Conservation (phyloP, 257 asterid genomes). For the Nicotiana noctiflora region DNA sequence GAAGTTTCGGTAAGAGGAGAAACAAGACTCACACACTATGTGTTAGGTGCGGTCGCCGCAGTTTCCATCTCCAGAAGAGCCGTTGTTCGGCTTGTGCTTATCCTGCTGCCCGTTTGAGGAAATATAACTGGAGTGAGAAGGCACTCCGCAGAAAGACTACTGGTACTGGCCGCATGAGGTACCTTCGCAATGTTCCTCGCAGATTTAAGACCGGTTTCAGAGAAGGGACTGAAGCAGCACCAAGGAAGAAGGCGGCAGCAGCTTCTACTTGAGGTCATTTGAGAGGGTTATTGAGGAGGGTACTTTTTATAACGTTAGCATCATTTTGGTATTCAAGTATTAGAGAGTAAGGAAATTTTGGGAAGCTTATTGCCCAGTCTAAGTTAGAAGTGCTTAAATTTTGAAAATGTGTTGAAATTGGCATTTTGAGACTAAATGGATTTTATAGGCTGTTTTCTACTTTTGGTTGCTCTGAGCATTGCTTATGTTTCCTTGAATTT, state of each 20-base stretch:
- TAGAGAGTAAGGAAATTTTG: slow-evolving; percentile 24
- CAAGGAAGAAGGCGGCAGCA: slow-evolving; percentile 78
- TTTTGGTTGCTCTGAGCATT: not conserved
- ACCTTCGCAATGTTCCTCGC: slow-evolving; percentile 61
- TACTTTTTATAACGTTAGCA: not conserved
- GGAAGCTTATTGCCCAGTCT: slow-evolving; percentile 18
- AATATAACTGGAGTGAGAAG: slow-evolving; percentile 68
- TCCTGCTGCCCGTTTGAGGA: slow-evolving; percentile 53
- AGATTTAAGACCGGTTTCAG: slow-evolving; percentile 71
- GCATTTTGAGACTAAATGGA: slow-evolving; percentile 13
- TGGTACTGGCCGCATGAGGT: slow-evolving; percentile 75
- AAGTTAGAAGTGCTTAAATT: slow-evolving; percentile 10
- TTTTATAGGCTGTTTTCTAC: not conserved
- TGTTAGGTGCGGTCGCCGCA: slow-evolving; percentile 53
- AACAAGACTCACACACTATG: slow-evolving; percentile 55
- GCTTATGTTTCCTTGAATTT: not conserved
- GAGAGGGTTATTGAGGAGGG: slow-evolving; percentile 17
- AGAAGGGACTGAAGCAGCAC: slow-evolving; percentile 91
- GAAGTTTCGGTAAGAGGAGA: slow-evolving; percentile 57
- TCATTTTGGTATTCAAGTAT: slow-evolving; percentile 15
- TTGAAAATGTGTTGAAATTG: slow-evolving; percentile 19
- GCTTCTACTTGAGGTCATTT: slow-evolving; percentile 33
- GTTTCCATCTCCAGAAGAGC: slow-evolving; percentile 57
- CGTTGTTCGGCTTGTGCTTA: slow-evolving; percentile 60
- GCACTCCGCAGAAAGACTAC: slow-evolving; percentile 71